Evolutionary conservation across 2,329 filamentous ascomycete species (phyloP).

Genomic region (Elsinoe ampelina): DNA sequence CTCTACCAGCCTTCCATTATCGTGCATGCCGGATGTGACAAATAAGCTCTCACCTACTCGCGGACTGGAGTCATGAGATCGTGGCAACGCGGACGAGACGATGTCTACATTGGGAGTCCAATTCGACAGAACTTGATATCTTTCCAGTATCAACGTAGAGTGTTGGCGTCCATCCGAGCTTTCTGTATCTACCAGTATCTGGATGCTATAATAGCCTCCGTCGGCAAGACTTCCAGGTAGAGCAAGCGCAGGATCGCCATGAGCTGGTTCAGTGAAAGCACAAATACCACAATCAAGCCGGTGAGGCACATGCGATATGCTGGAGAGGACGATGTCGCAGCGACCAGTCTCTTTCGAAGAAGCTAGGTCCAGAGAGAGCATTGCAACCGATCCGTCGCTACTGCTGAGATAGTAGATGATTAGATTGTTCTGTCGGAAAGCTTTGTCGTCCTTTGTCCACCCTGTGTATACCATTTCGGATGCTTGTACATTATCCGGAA

Average conservation of each 20-base stretch:
- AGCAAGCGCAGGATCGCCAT: neutral
- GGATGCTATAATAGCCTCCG: neutral
- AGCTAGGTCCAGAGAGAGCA: neutral
- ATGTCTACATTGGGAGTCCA: slow-evolving; percentile 48
- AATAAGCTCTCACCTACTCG: slow-evolving; percentile 41
- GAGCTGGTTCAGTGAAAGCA: neutral
- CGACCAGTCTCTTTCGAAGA: neutral
- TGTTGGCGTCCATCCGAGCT: slow-evolving; percentile 25
- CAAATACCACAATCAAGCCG: neutral
- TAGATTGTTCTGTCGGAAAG: neutral
- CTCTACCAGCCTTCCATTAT: slow-evolving; percentile 37
- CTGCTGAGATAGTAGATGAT: neutral
- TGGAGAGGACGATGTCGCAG: neutral
- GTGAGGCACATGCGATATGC: neutral
- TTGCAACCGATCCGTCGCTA: neutral
- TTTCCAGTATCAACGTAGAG: slow-evolving; percentile 12
- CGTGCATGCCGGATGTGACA: slow-evolving; percentile 35
- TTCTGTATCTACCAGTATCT: slow-evolving; percentile 27
- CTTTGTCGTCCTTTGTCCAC: neutral
- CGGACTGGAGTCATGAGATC: slow-evolving; percentile 15
- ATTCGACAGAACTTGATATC: slow-evolving; percentile 44
- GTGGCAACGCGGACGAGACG: slow-evolving; percentile 25
- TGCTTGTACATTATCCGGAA: neutral
- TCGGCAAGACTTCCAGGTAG: neutral
- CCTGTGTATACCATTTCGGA: neutral